Base-by-base conservation (phyloP, 805 yeast species). In the Yarrowia sp. region DNA sequence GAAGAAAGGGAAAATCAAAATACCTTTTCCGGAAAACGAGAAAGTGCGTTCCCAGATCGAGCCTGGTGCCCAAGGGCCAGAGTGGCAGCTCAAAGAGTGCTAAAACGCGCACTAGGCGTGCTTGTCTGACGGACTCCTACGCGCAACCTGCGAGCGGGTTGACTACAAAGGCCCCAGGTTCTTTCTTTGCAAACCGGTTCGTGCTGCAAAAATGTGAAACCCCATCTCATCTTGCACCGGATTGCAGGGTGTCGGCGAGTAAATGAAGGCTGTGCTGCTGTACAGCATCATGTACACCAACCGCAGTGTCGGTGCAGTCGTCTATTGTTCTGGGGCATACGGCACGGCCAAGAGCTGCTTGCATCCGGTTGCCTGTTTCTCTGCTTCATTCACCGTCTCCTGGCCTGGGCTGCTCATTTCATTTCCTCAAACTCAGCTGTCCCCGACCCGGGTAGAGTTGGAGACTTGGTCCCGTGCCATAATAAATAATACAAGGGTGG, bases 371-470 rank as follows among this genome's bases (percentile, higher is more conserved):
- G 36, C 36, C 16, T 32, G 10, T n/a, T n/a, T 18, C 18, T 32
- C 19, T 32, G 36, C 36, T 32, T 32, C n/a, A n/a, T n/a, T 32
- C 36, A 14, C 36, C 10, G 6, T n/a, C n/a, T n/a, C n/a, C n/a
- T n/a, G n/a, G n/a, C n/a, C n/a, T n/a, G n/a, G n/a, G n/a, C 16
- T n/a, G 16, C 29, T 39, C 46, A 13, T 22, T 25, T 24, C 18
- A 19, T 18, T n/a, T 7, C 18, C 19, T 9, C 47, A 46, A 46
- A 46, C 53, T 31, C 53, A 46, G 53, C 53, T 31, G 35, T 31
- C 36, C 53, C 21, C 53, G 53, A 31, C 53, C 53, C 36, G 53
- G 36, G 53, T 46, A 46, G 36, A 46, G 53, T 46, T 46, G 53
- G 4, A 9, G 6, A 13, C 9, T 29, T 44, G 53, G 53, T 46